Evolutionary conservation across 2,329 filamentous ascomycete genomes (phyloP), one percentile per base, ranked within the genome.

Genomic region (Trichoderma guizhouense): DNA sequence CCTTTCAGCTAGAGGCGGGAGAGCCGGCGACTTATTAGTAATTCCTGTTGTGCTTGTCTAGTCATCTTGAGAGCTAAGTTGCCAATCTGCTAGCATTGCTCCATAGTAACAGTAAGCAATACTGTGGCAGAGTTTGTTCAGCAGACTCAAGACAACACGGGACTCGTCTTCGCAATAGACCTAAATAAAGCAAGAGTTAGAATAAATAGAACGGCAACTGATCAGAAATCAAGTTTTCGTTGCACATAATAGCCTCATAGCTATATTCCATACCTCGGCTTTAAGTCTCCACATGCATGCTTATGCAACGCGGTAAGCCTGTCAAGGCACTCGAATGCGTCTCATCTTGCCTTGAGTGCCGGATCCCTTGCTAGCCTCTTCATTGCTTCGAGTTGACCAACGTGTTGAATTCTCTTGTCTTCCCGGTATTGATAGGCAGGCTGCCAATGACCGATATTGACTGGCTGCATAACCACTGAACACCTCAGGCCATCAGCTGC

Each of bases 1-100:
- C 28, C 36, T 61, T 69, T 69, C 53, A 61, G 66, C 55, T 69
- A 69, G 57, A 43, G 15, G 66, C 55, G 66, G 66, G 30, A 61
- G 55, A 7, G 7, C 66, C 55, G 55, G 21, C 18, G 15, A 14
- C 14, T 14, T n/a, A 60, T 69, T 60, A 60, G 36, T 69, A 69
- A 69, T 69, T 61, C n/a, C n/a, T 34, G 9, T 30, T 34, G 15
- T 34, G 57, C 28, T 28, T n/a, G 5, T 18, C 18, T 60, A 30
- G 30, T 18, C 57, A 34, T 60, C 6, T 21, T 30, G 28, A 60
- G 15, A 28, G 18, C 57, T 60, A 30, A 21, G n/a, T 12, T 32
- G 30, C 8, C 57, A 34, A 32, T 34, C 32, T 21, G 57, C 57
- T 58, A 30, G 26, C 18, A 28, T 15, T 57, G 2, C 34, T 36